Evolutionary conservation across 495 filamentous ascomycete species (phyloP).

Genomic region (Aspergillus affinis): DNA sequence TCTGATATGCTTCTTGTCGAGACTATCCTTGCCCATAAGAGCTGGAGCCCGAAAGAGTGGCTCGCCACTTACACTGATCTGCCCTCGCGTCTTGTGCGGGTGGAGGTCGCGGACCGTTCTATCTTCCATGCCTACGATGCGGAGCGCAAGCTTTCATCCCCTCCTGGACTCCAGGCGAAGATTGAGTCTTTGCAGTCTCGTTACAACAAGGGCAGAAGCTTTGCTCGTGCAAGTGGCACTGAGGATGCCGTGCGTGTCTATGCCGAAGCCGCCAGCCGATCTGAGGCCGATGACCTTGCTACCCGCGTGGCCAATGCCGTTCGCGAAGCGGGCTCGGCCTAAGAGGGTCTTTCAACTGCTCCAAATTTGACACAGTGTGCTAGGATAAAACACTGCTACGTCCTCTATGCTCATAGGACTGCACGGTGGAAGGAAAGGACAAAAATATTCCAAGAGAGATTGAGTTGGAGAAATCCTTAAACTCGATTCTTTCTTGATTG

Average conservation of each 20-base stretch:
- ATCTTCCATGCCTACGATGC: slow-evolving; percentile 89
- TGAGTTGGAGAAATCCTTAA: slow-evolving; percentile 3
- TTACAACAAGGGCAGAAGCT: slow-evolving; percentile 84
- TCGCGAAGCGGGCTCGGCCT: slow-evolving; percentile 38
- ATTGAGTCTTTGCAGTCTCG: slow-evolving; percentile 88
- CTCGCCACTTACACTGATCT: slow-evolving; percentile 91
- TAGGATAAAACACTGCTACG: too few species aligned
- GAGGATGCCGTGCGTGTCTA: slow-evolving; percentile 97
- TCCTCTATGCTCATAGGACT: too few species aligned
- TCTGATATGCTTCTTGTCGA: slow-evolving; percentile 97
- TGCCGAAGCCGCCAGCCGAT: slow-evolving; percentile 86
- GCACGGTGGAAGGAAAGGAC: too few species aligned
- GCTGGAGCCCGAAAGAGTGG: slow-evolving; percentile 89
- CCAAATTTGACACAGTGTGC: too few species aligned
- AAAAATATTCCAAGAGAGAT: neutral
- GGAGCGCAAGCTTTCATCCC: slow-evolving; percentile 81
- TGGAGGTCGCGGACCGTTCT: slow-evolving; percentile 83
- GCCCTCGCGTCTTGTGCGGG: slow-evolving; percentile 88
- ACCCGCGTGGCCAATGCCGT: slow-evolving; percentile 77
- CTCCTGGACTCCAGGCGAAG: slow-evolving; percentile 72
- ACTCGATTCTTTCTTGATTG: neutral
- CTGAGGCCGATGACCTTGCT: slow-evolving; percentile 83
- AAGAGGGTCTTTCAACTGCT: slow-evolving; percentile 8
- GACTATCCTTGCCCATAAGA: slow-evolving; percentile 91
- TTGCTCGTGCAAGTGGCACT: slow-evolving; percentile 89